Evolutionary conservation across 805 yeast genomes (phyloP).

Genomic region (Zygoascus tannicola): DNA sequence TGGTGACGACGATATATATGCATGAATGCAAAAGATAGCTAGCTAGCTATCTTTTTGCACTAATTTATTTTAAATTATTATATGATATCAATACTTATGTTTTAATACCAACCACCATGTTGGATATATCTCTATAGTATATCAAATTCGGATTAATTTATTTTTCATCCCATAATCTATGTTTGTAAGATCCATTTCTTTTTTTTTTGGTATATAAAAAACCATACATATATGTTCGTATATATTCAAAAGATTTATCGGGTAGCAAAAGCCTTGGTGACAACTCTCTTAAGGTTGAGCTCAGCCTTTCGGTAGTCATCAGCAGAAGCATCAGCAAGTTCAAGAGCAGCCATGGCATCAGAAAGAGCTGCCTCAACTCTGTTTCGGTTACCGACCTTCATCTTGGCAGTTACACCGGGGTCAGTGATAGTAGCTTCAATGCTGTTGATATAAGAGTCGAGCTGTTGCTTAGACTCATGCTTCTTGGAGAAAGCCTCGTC

Average conservation of each 20-base stretch:
- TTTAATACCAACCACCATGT: too few species aligned
- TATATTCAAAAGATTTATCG: constrained; percentile 36
- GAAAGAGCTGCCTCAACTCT: constrained; percentile 96
- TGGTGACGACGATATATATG: too few species aligned
- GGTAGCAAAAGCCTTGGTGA: constrained; percentile 98
- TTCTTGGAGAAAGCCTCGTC: constrained; percentile 99
- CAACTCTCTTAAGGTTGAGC: constrained; percentile 97
- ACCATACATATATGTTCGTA: too few species aligned
- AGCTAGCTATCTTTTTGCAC: too few species aligned
- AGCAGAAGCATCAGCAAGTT: constrained; percentile 91
- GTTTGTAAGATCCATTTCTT: not conserved
- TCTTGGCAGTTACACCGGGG: constrained; percentile 95
- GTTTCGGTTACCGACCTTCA: constrained; percentile 95
- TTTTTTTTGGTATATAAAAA: too few species aligned
- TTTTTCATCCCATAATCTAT: too few species aligned
- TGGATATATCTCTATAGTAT: too few species aligned
- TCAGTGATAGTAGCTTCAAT: constrained; percentile 95
- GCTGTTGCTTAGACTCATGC: constrained; percentile 98
- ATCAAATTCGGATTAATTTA: too few species aligned
- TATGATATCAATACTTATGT: too few species aligned
- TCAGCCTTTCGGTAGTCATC: constrained; percentile 99
- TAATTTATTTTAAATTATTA: too few species aligned
- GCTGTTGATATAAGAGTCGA: constrained; percentile 95
- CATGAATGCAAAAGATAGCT: too few species aligned
- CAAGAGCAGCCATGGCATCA: constrained; percentile 96